phyloP scores from a whole-genome alignment of 2,329 filamentous ascomycete genomes.

The Grosmannia serpens region DNA sequence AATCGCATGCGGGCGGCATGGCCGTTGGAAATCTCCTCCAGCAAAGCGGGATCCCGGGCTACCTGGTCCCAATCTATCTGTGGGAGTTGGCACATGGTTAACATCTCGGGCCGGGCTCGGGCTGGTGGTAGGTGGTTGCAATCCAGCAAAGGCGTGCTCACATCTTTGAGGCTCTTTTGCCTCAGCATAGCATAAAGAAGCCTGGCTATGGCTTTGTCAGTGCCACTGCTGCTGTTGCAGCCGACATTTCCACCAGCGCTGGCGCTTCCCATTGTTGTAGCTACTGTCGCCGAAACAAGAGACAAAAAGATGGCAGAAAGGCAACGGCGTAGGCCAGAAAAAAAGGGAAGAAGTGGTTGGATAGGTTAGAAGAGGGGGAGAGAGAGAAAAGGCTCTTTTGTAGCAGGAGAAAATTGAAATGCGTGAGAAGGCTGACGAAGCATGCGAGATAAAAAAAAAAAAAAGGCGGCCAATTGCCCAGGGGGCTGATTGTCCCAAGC shows the following conservation, averaged over 20 bases:
- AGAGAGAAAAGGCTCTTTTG: background rate
- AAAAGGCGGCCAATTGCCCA: background rate
- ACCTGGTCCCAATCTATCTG: slow-evolving; percentile 51
- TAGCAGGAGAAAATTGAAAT: background rate
- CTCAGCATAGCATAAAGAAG: slow-evolving; percentile 49
- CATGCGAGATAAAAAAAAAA: too few relatives aligned
- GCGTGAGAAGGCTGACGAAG: background rate
- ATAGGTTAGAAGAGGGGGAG: background rate
- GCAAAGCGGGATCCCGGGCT: slow-evolving; percentile 40
- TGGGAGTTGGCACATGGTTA: background rate
- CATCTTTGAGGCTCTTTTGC: slow-evolving; percentile 50
- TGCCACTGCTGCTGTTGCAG: slow-evolving; percentile 16
- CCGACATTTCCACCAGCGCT: background rate
- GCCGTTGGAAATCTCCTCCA: slow-evolving; percentile 45
- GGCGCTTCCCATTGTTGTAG: background rate
- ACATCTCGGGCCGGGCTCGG: background rate
- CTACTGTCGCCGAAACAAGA: background rate
- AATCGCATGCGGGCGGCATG: slow-evolving; percentile 51
- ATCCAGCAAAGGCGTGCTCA: slow-evolving; percentile 22
- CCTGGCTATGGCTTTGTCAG: slow-evolving; percentile 43
- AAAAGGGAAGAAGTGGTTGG: background rate
- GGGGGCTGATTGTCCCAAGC: background rate
- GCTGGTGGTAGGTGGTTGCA: background rate
- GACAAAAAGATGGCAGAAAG: background rate
- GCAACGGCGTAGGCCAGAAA: background rate